Evolutionary conservation across 78 protist genomes (phyloP).

Genomic region (Polysphondylium violaceum): DNA sequence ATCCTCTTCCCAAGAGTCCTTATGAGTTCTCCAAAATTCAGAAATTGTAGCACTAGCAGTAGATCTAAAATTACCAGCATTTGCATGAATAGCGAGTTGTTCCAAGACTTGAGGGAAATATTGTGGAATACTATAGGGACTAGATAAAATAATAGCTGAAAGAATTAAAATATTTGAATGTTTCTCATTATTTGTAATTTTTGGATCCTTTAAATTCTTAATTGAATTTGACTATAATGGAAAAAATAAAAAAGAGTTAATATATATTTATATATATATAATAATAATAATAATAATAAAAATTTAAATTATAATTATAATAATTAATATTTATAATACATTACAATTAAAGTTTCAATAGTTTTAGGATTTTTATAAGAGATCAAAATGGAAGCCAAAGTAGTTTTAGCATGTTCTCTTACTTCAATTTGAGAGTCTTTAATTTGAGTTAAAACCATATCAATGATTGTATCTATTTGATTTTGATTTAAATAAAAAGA

Average conservation of each 20-base stretch:
- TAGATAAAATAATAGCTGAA: conserved; percentile 23
- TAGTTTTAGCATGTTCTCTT: conserved; percentile 37
- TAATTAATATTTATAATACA: background rate
- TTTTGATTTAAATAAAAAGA: background rate
- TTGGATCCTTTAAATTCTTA: background rate
- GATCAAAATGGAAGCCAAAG: conserved; percentile 40
- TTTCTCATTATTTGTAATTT: conserved; percentile 14
- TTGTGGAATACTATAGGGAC: conserved; percentile 51
- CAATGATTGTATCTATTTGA: conserved; percentile 25
- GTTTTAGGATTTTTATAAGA: conserved; percentile 16
- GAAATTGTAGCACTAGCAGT: conserved; percentile 21
- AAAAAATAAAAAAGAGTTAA: background rate
- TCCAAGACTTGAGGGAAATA: conserved; percentile 51
- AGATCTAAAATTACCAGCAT: background rate
- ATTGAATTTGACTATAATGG: conserved; percentile 4
- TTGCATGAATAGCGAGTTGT: conserved; percentile 5
- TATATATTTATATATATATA: background rate
- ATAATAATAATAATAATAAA: background rate
- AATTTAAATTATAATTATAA: background rate
- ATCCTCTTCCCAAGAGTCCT: conserved; percentile 65
- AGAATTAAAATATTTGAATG: conserved; percentile 20
- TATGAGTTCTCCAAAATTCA: conserved; percentile 76
- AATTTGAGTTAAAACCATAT: background rate
- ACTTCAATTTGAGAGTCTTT: conserved; percentile 64
- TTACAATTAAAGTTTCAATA: conserved; percentile 24